Conservation (phyloP, 2,329 filamentous ascomycete genomes). For the Phialemoniopsis sp. region DNA sequence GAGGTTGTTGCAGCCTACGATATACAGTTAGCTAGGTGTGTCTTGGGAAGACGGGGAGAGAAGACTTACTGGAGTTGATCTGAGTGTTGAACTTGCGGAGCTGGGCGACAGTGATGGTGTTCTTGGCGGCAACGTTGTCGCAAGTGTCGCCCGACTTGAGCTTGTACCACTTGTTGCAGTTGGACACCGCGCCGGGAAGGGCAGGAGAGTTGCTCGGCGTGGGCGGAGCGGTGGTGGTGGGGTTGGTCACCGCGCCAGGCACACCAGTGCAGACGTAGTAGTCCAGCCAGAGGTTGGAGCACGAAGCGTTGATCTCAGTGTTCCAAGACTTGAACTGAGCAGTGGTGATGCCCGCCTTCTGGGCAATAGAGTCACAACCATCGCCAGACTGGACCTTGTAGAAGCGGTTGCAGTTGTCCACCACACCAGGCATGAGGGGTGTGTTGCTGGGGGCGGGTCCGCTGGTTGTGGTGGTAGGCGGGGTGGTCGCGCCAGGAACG, state of each 20-base stretch:
- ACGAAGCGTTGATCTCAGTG: neutral
- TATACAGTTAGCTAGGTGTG: neutral
- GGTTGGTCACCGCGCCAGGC: slow-evolving; percentile 13
- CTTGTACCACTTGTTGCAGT: slow-evolving; percentile 1
- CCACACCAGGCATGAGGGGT: neutral
- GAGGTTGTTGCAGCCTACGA: slow-evolving; percentile 4
- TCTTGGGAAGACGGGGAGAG: neutral
- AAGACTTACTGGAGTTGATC: neutral
- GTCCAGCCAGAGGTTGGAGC: neutral
- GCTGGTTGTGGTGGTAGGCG: neutral
- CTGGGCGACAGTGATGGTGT: neutral
- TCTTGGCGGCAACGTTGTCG: neutral
- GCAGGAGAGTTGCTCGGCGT: neutral
- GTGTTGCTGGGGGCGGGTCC: too few relatives aligned
- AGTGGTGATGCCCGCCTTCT: slow-evolving; percentile 1
- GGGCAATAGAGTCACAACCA: slow-evolving; percentile 4
- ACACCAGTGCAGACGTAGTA: neutral
- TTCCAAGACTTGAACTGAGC: slow-evolving; percentile 6
- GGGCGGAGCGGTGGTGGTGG: slow-evolving; percentile 5
- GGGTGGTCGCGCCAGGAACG: slow-evolving; percentile 1
- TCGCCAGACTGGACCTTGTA: slow-evolving; percentile 6
- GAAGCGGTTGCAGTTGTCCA: slow-evolving; percentile 1
- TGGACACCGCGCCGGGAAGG: neutral
- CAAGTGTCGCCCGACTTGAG: neutral
- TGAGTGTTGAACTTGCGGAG: neutral